These are phyloP conservation scores for Lepraria neglecta DNA, from an alignment of 495 filamentous ascomycete genomes.

Conservation along the genomic window DNA sequence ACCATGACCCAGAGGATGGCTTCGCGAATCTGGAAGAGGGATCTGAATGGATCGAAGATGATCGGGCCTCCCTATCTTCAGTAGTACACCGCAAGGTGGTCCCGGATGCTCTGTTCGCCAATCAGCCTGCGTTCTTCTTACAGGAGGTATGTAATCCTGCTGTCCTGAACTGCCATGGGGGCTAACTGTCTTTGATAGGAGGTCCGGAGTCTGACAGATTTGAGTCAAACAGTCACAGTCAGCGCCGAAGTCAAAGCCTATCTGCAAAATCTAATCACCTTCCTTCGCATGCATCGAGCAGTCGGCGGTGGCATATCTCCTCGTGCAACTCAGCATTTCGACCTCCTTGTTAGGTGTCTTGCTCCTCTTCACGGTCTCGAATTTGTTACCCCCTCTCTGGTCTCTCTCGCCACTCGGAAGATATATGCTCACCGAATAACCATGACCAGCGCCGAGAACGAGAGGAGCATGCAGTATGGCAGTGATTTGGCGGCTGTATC, in stretches of 20 bases:
- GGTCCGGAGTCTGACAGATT: constrained; percentile 38
- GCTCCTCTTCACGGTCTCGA: constrained; percentile 74
- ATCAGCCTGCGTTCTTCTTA: not conserved
- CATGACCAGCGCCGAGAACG: constrained; percentile 58
- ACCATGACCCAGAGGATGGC: constrained; percentile 66
- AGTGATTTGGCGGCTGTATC: constrained; percentile 67
- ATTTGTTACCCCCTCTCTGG: constrained; percentile 78
- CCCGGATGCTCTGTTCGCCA: not conserved
- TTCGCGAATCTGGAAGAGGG: constrained; percentile 63
- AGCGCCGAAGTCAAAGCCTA: constrained; percentile 69
- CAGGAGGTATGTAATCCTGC: not conserved
- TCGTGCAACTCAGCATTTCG: constrained; percentile 69
- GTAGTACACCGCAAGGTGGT: constrained; percentile 37
- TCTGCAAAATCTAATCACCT: constrained; percentile 75
- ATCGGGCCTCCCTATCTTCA: constrained; percentile 41
- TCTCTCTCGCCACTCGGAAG: constrained; percentile 78
- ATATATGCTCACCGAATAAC: constrained; percentile 80
- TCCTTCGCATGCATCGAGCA: constrained; percentile 78
- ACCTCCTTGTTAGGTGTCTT: constrained; percentile 56
- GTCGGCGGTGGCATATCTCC: constrained; percentile 72
- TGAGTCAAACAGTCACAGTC: constrained; percentile 39
- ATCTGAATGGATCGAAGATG: constrained; percentile 43
- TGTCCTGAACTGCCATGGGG: too few relatives aligned
- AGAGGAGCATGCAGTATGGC: constrained; percentile 90
- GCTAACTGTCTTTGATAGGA: constrained; percentile 29